Percentiles rank a stretch among this genome's conserved stretches.
These are phyloP conservation scores for Chalciporus chontae DNA, from an alignment of 768 basidiomycete genomes.

Conservation along the genomic window DNA sequence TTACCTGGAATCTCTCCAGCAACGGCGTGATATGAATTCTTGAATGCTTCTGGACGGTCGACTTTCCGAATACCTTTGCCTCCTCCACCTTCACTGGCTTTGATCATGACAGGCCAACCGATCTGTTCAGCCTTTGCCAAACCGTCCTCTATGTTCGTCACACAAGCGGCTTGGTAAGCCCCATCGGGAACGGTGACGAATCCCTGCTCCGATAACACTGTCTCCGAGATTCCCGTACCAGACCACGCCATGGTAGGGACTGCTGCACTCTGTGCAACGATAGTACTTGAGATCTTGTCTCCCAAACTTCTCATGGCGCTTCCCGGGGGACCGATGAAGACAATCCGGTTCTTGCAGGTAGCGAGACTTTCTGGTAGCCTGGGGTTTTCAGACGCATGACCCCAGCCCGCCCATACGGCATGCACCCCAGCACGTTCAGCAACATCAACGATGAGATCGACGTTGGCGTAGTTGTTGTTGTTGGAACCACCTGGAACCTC, in stretches of 20 bases:
- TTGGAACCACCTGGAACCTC: constrained; percentile 98
- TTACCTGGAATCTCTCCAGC: constrained; percentile 94
- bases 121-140: constrained; percentile 79
- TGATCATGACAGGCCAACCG: constrained; percentile 99
- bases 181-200: constrained; percentile 94
- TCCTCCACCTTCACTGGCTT: constrained; percentile 98
- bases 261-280: constrained; percentile 93
- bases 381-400: constrained; percentile 98
- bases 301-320: constrained; percentile 98
- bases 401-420: constrained; percentile 99
- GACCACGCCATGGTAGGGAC: constrained; percentile 99
- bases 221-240: constrained; percentile 89
- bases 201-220: constrained; percentile 76
- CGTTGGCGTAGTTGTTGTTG: constrained; percentile 99
- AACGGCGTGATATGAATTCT: constrained; percentile 92
- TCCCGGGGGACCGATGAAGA: constrained; percentile 98
- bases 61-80: constrained; percentile 99
- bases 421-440: constrained; percentile 97
- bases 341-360: constrained; percentile 91
- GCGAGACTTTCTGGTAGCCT: constrained; percentile 91
- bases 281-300: constrained; percentile 99
- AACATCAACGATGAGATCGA: constrained; percentile 97
- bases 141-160: constrained; percentile 85
- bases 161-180: constrained; percentile 85
- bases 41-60: constrained; percentile 80